Evolutionary conservation across 139 green algal genomes (phyloP).

Genomic region (Tetradesmus lagerheimii): DNA sequence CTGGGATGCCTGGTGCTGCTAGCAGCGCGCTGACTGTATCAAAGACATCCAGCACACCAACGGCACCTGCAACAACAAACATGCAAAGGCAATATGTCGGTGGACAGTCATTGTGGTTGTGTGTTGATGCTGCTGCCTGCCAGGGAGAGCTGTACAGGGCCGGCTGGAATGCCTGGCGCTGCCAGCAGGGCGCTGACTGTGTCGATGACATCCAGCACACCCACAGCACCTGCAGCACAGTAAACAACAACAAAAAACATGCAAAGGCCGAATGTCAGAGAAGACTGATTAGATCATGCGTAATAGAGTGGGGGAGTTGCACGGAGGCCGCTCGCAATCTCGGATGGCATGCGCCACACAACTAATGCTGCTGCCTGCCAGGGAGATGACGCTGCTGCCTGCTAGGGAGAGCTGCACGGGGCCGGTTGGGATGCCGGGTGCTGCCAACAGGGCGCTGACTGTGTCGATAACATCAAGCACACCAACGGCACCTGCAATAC

Average conservation of each 20-base stretch:
- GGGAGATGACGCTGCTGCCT: not conserved
- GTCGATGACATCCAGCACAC: not conserved
- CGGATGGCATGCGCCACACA: too few species aligned
- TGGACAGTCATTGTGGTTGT: too few species aligned
- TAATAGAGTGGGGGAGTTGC: too few species aligned
- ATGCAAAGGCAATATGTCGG: too few species aligned
- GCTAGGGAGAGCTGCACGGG: not conserved
- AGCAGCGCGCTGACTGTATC: not conserved
- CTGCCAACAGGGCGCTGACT: not conserved
- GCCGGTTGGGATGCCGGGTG: not conserved
- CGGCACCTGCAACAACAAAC: not conserved
- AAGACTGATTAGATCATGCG: too few species aligned
- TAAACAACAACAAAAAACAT: too few species aligned
- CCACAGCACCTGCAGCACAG: not conserved
- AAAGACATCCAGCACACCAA: not conserved
- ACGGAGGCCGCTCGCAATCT: too few species aligned
- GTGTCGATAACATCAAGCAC: not conserved
- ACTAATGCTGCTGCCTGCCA: too few species aligned
- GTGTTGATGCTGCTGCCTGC: not conserved
- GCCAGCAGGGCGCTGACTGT: not conserved
- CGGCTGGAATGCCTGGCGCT: not conserved
- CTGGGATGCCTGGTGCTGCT: not conserved
- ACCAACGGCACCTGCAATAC: not conserved
- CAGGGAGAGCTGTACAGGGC: not conserved
- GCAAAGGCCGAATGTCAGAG: too few species aligned